phyloP scores from a whole-genome alignment of 371 early-diverging fungal genomes.

The Phascolomyces articulosus region DNA sequence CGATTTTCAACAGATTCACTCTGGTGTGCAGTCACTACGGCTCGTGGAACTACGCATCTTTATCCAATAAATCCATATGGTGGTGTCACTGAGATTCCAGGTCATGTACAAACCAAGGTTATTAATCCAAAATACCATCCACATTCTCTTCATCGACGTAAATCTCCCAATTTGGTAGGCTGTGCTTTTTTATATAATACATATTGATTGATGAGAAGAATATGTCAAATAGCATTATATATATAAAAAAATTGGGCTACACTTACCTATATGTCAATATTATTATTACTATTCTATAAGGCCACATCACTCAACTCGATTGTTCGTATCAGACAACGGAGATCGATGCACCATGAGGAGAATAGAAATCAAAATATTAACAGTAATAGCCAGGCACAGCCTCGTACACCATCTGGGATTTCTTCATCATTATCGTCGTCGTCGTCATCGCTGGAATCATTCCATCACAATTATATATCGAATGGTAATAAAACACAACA shows the following conservation, averaged over 20 bases:
- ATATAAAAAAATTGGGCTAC: too few species aligned
- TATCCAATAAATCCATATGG: constrained; percentile 74
- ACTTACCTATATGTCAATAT: too few species aligned
- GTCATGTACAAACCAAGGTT: constrained; percentile 52
- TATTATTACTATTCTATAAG: not conserved
- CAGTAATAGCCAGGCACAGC: not conserved
- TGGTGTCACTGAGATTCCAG: constrained; percentile 60
- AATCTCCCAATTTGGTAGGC: not conserved
- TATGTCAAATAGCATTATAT: too few species aligned
- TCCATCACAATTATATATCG: too few species aligned
- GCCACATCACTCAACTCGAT: constrained; percentile 35
- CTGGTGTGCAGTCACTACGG: constrained; percentile 80
- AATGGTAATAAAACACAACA: too few species aligned
- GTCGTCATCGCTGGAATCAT: too few species aligned
- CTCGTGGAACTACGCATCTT: constrained; percentile 78
- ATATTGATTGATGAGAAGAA: not conserved
- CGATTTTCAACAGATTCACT: constrained; percentile 69
- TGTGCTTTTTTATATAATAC: too few species aligned
- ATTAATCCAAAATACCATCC: constrained; percentile 34
- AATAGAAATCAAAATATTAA: not conserved
- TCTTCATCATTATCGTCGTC: too few species aligned
- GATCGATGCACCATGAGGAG: constrained; percentile 33
- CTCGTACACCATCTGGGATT: too few species aligned
- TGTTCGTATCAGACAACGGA: constrained; percentile 56
- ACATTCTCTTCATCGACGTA: not conserved